Percentiles rank a stretch among this genome's conserved stretches.
Evolutionary conservation across 768 basidiomycete genomes (phyloP).

Genomic region (Boletus tomentosulus): DNA sequence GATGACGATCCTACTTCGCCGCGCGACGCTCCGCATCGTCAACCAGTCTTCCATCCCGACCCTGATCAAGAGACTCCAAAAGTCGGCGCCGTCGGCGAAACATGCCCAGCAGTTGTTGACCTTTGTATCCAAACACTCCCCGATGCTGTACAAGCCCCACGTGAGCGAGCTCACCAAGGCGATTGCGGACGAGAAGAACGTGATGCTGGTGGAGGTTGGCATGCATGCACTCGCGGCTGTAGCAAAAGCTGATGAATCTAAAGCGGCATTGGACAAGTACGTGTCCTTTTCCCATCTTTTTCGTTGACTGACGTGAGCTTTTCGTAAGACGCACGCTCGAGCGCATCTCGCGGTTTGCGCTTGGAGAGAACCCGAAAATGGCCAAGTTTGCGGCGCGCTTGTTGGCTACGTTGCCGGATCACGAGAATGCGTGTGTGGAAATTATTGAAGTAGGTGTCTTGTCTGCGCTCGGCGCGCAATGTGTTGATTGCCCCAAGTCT

Average conservation of each 20-base stretch:
- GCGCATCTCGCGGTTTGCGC: slow-evolving; percentile 53
- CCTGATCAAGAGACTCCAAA: slow-evolving; percentile 65
- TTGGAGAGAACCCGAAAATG: slow-evolving; percentile 56
- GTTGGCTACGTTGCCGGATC: slow-evolving; percentile 54
- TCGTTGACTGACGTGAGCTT: not conserved
- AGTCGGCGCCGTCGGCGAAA: slow-evolving; percentile 37
- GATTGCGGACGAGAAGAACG: slow-evolving; percentile 60
- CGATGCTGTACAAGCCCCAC: slow-evolving; percentile 70
- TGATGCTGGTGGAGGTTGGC: slow-evolving; percentile 54
- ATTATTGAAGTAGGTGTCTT: slow-evolving; percentile 58
- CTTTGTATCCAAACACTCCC: slow-evolving; percentile 70
- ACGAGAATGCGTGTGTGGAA: slow-evolving; percentile 45
- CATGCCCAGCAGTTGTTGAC: slow-evolving; percentile 51
- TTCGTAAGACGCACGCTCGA: slow-evolving; percentile 60
- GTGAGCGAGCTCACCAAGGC: slow-evolving; percentile 72
- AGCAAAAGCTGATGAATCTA: slow-evolving; percentile 52
- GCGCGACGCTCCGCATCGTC: slow-evolving; percentile 65
- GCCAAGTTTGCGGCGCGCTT: slow-evolving; percentile 86
- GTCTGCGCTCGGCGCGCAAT: not conserved
- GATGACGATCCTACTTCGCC: slow-evolving; percentile 65
- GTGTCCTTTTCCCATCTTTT: slow-evolving; percentile 23
- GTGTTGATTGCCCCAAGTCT: slow-evolving; percentile 37
- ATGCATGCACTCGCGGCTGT: slow-evolving; percentile 76
- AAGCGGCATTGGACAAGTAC: slow-evolving; percentile 64
- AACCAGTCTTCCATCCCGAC: slow-evolving; percentile 85